Base-by-base conservation (phyloP, 305 asterid genomes). In the Solanum hybrid region DNA sequence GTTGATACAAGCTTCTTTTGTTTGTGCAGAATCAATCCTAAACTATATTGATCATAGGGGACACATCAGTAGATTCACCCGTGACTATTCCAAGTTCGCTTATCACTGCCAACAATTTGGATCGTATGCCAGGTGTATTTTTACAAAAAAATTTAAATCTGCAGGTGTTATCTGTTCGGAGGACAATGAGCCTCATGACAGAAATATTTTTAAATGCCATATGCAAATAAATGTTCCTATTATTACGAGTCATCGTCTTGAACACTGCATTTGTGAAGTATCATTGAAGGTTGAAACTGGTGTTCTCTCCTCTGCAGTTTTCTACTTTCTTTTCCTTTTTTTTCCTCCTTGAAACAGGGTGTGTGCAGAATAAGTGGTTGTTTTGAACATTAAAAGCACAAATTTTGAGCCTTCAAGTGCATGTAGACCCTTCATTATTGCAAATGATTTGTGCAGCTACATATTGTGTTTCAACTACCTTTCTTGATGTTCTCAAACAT, bases 41-140 rank as follows among this genome's bases (percentile, higher is more conserved):
- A 91, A 91, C 90, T 90, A 90, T 89, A 93, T 96, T 76, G 95
- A 95, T 87, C 90, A 92, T 92, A 89, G 89, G 91, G 91, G 82
- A 88, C 91, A 86, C 84, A 87, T 84, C 86, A 87, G 83, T 89
- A 88, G 90, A 87, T 84, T 88, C 88, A 81, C 88, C 40, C 29
- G 85, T 73, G 85, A 91, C 94, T 92, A 90, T 92, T 90, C 89
- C 89, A 94, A 93, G 89, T 95, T 97, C 91, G 92, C 96, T 88
- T 91, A 93, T 93, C 99, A 97, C 89, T 96, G 98, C 94, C 94
- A 93, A 90, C 93, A 92, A 88, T 97, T 96, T 91, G 98, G 98
- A 90, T 85, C 89, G 76, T 93, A 95, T 95, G 94, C 94, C 92
- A 96, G 99, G 99, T 97, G 93, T 69, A 46, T 42, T 69, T 51